Evolutionary conservation across 2,329 filamentous ascomycete genomes (phyloP), one percentile per base, ranked within the genome.

Genomic region (Xylaria sp.): DNA sequence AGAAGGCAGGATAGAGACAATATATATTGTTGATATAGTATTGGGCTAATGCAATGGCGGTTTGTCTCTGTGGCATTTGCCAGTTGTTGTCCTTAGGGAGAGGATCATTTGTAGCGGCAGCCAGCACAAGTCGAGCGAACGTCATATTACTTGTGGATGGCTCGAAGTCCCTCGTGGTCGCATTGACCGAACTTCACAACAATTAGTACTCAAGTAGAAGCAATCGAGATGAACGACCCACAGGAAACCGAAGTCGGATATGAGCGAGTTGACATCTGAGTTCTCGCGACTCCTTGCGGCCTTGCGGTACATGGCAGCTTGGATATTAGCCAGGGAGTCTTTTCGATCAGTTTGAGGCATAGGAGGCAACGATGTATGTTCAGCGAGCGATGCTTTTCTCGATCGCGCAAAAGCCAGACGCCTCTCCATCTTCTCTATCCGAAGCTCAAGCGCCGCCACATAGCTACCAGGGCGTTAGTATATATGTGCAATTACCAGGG

Each of bases 221-320:
- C n/a, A 2, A 7, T 41, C 15, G 46, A 63, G 60, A 28, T 13
- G 56, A 39, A 50, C 56, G 66, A 52, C 91, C 81, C 79, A 97
- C 90, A 98, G 83, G 76, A 94, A 95, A 63, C 94, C 94, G 84
- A 98, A 97, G 77, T 97, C 94, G 0, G 94, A 97, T 25, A 98
- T 93, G 2, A 98, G 84, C 63, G 96, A 91, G 81, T 98, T 95
- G 63, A 98, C 94, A 79, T 97, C 93, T 0, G 91, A 92, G 55
- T 92, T 92, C 79, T 98, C 95, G 52, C 88, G 85, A 73, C 83
- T 87, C 66, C 86, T 83, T n/a, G 86, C 88, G 20, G 88, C 89
- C 74, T 90, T 91, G 48, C 88, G 88, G 75, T 89, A 86, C 59
- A 91, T 90, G 50, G 88, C 88, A 46, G 87, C 88, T 52, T 86